Evolutionary conservation across 1,284 basidiomycete genomes (phyloP), one percentile per base, ranked within the genome.

Genomic region (Ceratobasidium sp.): DNA sequence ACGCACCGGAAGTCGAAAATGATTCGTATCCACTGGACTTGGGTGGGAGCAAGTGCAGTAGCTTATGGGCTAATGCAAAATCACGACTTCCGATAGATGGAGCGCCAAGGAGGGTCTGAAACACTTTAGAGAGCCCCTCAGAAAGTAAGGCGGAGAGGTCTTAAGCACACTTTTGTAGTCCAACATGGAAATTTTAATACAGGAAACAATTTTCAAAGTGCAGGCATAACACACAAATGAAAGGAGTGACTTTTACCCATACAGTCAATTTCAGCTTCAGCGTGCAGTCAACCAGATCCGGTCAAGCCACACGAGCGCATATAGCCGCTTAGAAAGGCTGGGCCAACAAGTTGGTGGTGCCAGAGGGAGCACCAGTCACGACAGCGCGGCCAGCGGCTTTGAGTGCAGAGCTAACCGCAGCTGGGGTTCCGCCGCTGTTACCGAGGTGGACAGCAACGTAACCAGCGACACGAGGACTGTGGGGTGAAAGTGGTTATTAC

Each of bases 381-480:
- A 70, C 68, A 1, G 68, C 68, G 15, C 40, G 51, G 6, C 51
- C 68, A 20, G 42, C 39, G 9, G 68, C 55, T 20, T 70, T 70
- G 49, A 70, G 68, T 7, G 66, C 51, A 15, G 66, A n/a, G 66
- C 66, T 68, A 10, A 68, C n/a, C 23, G 66, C 51, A 68, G 66
- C 13, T 7, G 66, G 66, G 49, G 66, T 26, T 28, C 51, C 66
- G 49, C 53, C 51, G 5, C 40, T 51, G 33, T 33, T 26, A 13
- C 70, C 70, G 4, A 72, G 26, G n/a, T 53, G 55, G 10, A 72
- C 70, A 39, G 70, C 77, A 23, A 78, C 53, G 55, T 72, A 64
- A 61, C 79, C 79, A 15, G 79, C 79, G 28, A 79, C 79, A n/a
- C 60, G 51, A 51, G 79, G 79, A 40, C 33, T 33, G 33, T 33